These are phyloP conservation scores for Cornus florida DNA, from an alignment of 148 eudicot genomes.

Conservation along the genomic window DNA sequence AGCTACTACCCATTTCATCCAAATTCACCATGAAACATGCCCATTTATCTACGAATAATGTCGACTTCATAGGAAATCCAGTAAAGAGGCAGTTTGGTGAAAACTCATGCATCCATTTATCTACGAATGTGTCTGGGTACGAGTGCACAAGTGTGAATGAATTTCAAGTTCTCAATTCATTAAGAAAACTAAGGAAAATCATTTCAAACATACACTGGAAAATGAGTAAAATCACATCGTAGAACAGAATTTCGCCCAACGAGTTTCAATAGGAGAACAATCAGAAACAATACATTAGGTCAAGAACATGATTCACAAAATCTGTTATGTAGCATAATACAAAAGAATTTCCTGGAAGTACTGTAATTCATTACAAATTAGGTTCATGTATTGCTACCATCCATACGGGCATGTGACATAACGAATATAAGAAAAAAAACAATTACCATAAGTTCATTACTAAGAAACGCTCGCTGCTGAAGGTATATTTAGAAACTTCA, in stretches of 20 bases:
- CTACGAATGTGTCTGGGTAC: neutral
- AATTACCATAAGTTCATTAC: neutral
- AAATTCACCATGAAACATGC: too few relatives aligned
- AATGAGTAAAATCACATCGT: neutral
- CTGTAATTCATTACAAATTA: neutral
- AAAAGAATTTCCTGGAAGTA: neutral
- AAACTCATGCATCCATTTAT: neutral
- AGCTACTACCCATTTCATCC: too few relatives aligned
- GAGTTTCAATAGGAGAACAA: too few relatives aligned
- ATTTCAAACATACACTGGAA: neutral
- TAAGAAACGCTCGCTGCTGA: neutral
- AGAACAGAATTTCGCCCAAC: too few relatives aligned
- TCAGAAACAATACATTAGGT: neutral
- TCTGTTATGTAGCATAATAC: neutral
- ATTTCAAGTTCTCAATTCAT: neutral
- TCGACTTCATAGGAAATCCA: too few relatives aligned
- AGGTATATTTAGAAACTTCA: neutral
- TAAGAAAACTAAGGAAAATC: neutral
- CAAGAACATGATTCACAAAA: neutral
- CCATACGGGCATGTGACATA: neutral
- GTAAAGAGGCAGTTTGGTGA: neutral
- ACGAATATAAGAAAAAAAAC: neutral
- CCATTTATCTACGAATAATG: too few relatives aligned
- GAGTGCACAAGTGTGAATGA: neutral
- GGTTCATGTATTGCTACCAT: neutral